These are phyloP conservation scores for Hyphodiscus hymeniophilus DNA, from an alignment of 495 filamentous ascomycete genomes.

Conservation along the genomic window DNA sequence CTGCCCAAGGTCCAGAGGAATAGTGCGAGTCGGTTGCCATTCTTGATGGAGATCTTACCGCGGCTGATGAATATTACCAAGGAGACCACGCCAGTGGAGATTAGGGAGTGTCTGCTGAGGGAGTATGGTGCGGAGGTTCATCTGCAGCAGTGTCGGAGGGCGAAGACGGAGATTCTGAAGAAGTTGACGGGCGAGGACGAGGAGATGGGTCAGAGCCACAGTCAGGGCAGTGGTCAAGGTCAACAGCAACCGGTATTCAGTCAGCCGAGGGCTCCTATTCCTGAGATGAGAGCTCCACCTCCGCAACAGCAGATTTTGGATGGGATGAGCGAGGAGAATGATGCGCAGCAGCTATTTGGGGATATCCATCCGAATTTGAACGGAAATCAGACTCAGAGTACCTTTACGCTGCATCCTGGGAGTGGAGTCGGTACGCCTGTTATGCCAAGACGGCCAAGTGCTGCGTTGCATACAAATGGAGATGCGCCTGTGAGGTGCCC, in stretches of 20 bases:
- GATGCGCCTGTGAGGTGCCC: slow-evolving; percentile 46
- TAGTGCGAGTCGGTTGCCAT: slow-evolving; percentile 20
- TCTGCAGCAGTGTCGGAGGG: slow-evolving; percentile 23
- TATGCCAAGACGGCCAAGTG: slow-evolving; percentile 7
- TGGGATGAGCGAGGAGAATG: slow-evolving; percentile 10
- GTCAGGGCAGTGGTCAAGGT: neutral
- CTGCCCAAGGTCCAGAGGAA: slow-evolving; percentile 24
- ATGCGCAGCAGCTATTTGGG: slow-evolving; percentile 17
- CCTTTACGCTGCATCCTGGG: slow-evolving; percentile 17
- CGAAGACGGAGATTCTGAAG: slow-evolving; percentile 24
- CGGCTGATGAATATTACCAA: slow-evolving; percentile 21
- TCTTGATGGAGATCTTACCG: slow-evolving; percentile 23
- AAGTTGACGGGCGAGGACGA: slow-evolving; percentile 6
- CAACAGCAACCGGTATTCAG: neutral
- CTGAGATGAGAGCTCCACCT: neutral
- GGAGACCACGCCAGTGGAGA: slow-evolving; percentile 22
- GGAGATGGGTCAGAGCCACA: neutral
- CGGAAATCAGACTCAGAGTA: neutral
- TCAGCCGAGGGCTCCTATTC: neutral
- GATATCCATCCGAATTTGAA: slow-evolving; percentile 9
- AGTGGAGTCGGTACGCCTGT: slow-evolving; percentile 17
- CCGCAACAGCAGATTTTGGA: slow-evolving; percentile 11
- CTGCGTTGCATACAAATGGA: slow-evolving; percentile 28
- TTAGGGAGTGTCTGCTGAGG: slow-evolving; percentile 20
- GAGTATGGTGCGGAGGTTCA: slow-evolving; percentile 22